phyloP scores from a whole-genome alignment of 106 monocot genomes.

The Triglochin maritima region DNA sequence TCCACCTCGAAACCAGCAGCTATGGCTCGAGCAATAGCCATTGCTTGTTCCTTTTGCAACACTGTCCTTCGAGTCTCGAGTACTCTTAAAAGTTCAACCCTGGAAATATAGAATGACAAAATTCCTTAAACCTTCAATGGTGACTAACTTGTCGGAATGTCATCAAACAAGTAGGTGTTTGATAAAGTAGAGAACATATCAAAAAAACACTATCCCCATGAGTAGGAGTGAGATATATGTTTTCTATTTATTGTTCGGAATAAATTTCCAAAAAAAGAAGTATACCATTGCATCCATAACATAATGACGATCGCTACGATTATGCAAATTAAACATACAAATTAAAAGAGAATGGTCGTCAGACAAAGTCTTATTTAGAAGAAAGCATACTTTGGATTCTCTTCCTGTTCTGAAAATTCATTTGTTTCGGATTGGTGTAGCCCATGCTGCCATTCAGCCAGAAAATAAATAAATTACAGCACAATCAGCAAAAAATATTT shows the following conservation, averaged over 20 bases:
- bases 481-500: background rate
- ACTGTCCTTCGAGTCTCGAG: constrained; percentile 64
- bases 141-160: background rate
- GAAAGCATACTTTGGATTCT: constrained; percentile 68
- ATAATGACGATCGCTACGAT: background rate
- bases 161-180: background rate
- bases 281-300: background rate
- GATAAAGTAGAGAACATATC: background rate
- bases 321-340: background rate
- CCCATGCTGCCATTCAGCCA: constrained; percentile 52
- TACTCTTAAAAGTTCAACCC: constrained; percentile 74
- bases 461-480: constrained; percentile 1
- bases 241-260: too few species aligned
- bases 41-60: constrained; percentile 83
- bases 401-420: constrained; percentile 42
- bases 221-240: background rate
- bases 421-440: constrained; percentile 37
- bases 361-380: background rate
- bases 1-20: constrained; percentile 90
- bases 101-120: constrained; percentile 14
- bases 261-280: background rate
- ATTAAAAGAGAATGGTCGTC: background rate
- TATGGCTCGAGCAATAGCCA: constrained; percentile 87
- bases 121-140: background rate
- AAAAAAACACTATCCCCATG: background rate